Evolutionary conservation across 495 filamentous ascomycete genomes (phyloP).

Genomic region (Daldinia loculata): DNA sequence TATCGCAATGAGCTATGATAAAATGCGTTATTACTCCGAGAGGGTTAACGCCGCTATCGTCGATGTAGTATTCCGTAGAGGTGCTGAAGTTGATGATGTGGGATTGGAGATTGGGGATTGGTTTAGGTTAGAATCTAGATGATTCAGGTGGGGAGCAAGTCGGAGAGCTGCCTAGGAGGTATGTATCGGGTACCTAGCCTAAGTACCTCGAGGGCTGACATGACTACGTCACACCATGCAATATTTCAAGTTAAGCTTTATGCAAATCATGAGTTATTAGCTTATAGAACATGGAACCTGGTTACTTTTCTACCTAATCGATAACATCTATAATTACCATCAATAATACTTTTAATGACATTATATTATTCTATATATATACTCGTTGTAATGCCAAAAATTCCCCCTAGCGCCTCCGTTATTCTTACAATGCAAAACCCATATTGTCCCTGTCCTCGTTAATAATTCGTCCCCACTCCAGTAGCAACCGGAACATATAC

Average conservation of each 20-base stretch:
- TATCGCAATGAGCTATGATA: neutral
- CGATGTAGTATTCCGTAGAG: slow-evolving; percentile 10
- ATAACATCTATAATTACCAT: no score
- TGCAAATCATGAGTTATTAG: slow-evolving; percentile 3
- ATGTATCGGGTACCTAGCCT: slow-evolving; percentile 7
- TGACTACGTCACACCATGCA: slow-evolving; percentile 34
- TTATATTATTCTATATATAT: neutral
- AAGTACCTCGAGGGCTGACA: neutral
- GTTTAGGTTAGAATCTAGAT: neutral
- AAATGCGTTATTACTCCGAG: slow-evolving; percentile 4
- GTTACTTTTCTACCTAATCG: no score
- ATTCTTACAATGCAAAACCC: slow-evolving; percentile 54
- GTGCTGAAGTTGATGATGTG: slow-evolving; percentile 16
- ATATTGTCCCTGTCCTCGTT: slow-evolving; percentile 68
- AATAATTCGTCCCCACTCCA: slow-evolving; percentile 77
- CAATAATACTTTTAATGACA: neutral
- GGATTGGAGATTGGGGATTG: slow-evolving; percentile 34
- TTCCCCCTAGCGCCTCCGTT: neutral
- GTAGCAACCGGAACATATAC: slow-evolving; percentile 78
- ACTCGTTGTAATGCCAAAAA: neutral
- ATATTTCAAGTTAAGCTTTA: slow-evolving; percentile 15
- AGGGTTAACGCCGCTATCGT: neutral
- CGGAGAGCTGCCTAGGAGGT: slow-evolving; percentile 16
- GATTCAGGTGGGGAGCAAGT: slow-evolving; percentile 13
- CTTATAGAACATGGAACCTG: neutral